phyloP scores from a whole-genome alignment of 2,329 filamentous ascomycete genomes.

The Alternaria rosae region DNA sequence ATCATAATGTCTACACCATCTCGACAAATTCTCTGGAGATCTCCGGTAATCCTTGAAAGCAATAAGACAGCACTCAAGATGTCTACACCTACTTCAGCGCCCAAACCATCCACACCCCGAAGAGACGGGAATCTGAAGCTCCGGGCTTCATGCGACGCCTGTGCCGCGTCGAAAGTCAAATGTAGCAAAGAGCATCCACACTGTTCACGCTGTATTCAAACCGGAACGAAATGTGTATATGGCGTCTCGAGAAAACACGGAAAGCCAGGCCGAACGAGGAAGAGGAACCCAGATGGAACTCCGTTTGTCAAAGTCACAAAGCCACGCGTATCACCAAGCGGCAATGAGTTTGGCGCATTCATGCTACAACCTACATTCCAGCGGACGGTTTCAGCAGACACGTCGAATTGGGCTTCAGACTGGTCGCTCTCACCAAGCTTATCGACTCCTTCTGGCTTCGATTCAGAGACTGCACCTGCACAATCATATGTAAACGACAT shows the following conservation, averaged over 20 bases:
- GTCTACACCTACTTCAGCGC: conserved; percentile 29
- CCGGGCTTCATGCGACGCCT: conserved; percentile 47
- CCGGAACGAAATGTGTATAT: conserved; percentile 41
- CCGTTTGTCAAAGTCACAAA: conserved; percentile 40
- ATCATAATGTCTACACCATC: conserved; percentile 32
- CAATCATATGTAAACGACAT: conserved; percentile 36
- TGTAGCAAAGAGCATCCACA: conserved; percentile 47
- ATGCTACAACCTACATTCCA: conserved; percentile 30
- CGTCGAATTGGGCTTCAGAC: conserved; percentile 30
- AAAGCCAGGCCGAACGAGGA: conserved; percentile 43
- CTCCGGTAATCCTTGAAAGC: conserved; percentile 19
- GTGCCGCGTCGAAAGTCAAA: conserved; percentile 49
- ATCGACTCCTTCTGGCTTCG: conserved; percentile 34
- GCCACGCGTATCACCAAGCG: conserved; percentile 39
- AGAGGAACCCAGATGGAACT: conserved; percentile 43
- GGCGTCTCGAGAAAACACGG: conserved; percentile 47
- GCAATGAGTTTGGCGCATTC: conserved; percentile 40
- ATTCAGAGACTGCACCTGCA: conserved; percentile 40
- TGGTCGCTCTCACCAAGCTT: conserved; percentile 39
- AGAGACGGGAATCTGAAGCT: conserved; percentile 40
- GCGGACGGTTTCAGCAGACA: conserved; percentile 24
- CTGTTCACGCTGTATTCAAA: conserved; percentile 42
- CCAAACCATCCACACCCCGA: conserved; percentile 20
- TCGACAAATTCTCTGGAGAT: conserved; percentile 33
- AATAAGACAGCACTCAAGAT: conserved; percentile 18